Base-by-base conservation (phyloP, 2,329 filamentous ascomycete genomes). In the Exutisphaerella laricina region DNA sequence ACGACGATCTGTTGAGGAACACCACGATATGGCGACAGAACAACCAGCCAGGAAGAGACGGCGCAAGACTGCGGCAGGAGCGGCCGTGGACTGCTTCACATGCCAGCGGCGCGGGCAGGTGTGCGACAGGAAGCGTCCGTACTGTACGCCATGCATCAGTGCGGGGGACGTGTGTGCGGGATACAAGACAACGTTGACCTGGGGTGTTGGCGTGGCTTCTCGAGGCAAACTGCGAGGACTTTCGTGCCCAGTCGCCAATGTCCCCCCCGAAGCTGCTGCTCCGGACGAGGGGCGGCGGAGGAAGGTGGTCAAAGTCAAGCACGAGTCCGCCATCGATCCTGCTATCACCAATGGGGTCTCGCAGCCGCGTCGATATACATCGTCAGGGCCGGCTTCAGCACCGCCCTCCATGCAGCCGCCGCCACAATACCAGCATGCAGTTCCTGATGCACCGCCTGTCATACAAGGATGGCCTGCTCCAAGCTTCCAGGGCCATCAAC, bases 151-250 rank as follows among this genome's bases (percentile, higher is more conserved):
- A 68, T 98, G 90, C 66, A 78, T 97, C 50, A 87, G 95, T 57
- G 77, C 88, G 52, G 89, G 88, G 53, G 88, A 88, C 64, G 88
- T 94, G 62, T 97, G 90, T 70, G 88, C 87, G 20, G 90, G 90
- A 46, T 97, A 97, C 74, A 94, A 94, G 70, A 97, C 90, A 12
- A 89, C 90, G 57, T 75, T 97, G 67, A 97, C 90, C 34, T 97
- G 90, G 90, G 88, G 88, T 30, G 87, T 96, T 35, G 90, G 90
- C 39, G 90, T 97, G 46, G 90, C 90, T 43, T 96, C 89, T 68
- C 82, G 90, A 59, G 90, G 90, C 62, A 97, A 97, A 72, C 80
- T 97, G 51, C 80, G 90, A 49, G 90, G 90, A 28, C 74, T 96
- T 55, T 89, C 89, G 43, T 72, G 94, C 45, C 80, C 80, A 7